Conservation (phyloP, 495 filamentous ascomycete species). For the Bathelium albidoporum region DNA sequence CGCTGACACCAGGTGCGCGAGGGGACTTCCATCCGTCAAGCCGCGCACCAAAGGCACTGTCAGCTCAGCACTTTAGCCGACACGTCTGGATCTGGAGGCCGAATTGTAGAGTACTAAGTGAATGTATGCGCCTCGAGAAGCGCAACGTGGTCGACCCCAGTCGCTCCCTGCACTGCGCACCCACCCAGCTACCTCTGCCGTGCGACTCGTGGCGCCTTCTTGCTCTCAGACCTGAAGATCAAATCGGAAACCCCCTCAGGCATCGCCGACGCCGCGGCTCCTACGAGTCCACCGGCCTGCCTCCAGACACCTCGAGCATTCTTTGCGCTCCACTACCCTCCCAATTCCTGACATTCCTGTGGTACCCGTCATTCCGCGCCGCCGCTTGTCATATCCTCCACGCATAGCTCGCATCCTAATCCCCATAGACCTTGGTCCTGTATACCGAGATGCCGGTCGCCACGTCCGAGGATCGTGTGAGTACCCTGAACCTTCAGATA, state of each 20-base stretch:
- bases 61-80: not conserved
- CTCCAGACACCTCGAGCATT: not conserved
- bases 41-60: too few species aligned
- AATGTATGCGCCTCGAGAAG: not conserved
- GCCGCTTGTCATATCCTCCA: not conserved
- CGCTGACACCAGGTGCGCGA: not conserved
- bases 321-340: not conserved
- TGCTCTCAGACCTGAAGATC: not conserved
- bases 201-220: not conserved
- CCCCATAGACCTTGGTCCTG: not conserved
- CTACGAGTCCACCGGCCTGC: not conserved
- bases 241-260: conserved; percentile 3
- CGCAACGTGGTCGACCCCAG: conserved; percentile 3
- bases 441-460: not conserved
- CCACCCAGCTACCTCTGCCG: not conserved
- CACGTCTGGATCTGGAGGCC: not conserved
- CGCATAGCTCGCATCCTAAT: not conserved
- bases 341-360: not conserved
- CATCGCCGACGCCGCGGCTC: not conserved
- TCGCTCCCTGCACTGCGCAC: not conserved
- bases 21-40: not conserved
- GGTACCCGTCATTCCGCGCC: not conserved
- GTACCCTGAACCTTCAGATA: not conserved
- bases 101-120: not conserved
- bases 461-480: conserved; percentile 10